Conservation (phyloP, 78 protist genomes). For the Cavenderia fasciculata region DNA sequence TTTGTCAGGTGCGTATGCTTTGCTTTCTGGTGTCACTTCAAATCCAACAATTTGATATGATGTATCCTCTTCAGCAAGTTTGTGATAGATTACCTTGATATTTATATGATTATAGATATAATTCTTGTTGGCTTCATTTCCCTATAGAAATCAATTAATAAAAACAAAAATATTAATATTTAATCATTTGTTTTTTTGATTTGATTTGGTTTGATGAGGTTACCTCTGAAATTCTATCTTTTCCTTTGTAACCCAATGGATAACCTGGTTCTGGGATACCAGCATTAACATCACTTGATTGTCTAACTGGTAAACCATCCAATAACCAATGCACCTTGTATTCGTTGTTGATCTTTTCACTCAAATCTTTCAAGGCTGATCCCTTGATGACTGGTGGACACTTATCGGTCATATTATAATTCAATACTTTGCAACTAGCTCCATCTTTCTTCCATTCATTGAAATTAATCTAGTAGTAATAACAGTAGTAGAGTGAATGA, state of each 20-base stretch:
- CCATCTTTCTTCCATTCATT: no score
- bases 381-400: background rate
- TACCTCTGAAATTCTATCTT: background rate
- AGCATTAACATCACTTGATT: background rate
- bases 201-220: background rate
- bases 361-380: background rate
- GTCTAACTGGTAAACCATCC: conserved; percentile 72
- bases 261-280: conserved; percentile 55
- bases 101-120: conserved; percentile 82
- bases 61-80: background rate
- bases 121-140: no score
- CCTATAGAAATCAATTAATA: background rate
- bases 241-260: conserved; percentile 10
- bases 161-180: background rate
- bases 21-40: conserved; percentile 71
- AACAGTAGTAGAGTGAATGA: no score
- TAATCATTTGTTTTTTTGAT: background rate
- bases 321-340: conserved; percentile 65
- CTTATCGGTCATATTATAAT: background rate
- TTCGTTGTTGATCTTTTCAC: background rate
- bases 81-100: conserved; percentile 77
- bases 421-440: background rate
- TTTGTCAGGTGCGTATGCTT: no score
- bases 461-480: no score
- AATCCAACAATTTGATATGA: conserved; percentile 90